Evolutionary conservation across 2,329 filamentous ascomycete species (phyloP).

Genomic region (Leptographium procerum): DNA sequence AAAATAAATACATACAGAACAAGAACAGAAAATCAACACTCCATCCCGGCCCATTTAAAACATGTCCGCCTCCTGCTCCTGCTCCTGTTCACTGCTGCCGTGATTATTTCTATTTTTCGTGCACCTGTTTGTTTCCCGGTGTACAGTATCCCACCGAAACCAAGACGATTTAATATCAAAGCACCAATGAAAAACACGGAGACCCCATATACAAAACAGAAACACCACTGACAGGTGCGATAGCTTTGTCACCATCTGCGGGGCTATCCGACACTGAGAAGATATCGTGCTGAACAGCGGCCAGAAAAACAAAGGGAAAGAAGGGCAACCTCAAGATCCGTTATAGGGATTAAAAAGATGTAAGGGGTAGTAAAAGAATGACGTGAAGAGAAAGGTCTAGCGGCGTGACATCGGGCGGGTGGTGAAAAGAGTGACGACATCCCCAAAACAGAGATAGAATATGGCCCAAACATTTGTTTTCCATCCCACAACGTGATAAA

Average conservation of each 20-base stretch:
- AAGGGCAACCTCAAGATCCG: neutral
- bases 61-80: neutral
- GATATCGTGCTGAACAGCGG: neutral
- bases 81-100: neutral
- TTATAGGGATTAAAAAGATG: neutral
- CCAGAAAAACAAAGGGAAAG: neutral
- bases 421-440: neutral
- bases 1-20: neutral
- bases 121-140: neutral
- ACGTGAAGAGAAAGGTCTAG: neutral
- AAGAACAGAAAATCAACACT: neutral
- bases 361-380: neutral
- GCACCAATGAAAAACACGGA: neutral
- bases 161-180: neutral
- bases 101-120: neutral
- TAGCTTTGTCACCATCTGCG: neutral
- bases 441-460: neutral
- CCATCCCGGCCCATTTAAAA: neutral
- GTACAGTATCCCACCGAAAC: neutral
- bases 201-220: neutral
- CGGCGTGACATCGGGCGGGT: neutral
- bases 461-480: conserved; percentile 4
- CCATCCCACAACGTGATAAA: conserved; percentile 9
- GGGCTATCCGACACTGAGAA: neutral
- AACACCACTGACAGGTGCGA: neutral